Percentiles rank a stretch among this genome's conserved stretches.
These are phyloP conservation scores for Conringia planisiliqua DNA, from an alignment of 345 rosid species.

Conservation along the genomic window DNA sequence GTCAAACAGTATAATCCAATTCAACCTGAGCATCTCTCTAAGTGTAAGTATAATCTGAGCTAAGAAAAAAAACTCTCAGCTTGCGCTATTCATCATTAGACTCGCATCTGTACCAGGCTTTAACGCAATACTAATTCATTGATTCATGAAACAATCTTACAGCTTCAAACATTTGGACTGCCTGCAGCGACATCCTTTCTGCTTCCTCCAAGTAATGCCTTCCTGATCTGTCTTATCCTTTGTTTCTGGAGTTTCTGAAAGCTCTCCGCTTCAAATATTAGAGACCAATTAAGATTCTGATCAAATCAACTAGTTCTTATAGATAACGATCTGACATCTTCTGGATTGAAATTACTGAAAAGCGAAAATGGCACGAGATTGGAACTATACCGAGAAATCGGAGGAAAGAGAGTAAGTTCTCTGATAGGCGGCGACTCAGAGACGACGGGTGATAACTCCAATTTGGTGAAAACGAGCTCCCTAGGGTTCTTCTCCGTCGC, in stretches of 20 bases:
- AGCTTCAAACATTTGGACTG: conserved; percentile 51
- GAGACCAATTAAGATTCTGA: neutral
- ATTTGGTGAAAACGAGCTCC: conserved; percentile 45
- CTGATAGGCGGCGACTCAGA: conserved; percentile 6
- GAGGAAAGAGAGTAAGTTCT: conserved; percentile 20
- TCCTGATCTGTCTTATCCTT: conserved; percentile 11
- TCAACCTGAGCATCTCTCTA: neutral
- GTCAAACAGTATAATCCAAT: neutral
- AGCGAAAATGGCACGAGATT: neutral
- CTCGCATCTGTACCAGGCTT: neutral
- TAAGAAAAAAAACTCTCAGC: neutral
- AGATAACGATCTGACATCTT: neutral
- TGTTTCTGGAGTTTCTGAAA: conserved; percentile 27
- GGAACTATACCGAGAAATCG: conserved; percentile 4
- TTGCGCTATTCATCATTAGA: neutral
- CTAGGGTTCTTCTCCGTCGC: conserved; percentile 32
- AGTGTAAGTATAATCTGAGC: neutral
- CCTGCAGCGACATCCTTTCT: conserved; percentile 50
- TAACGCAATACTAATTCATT: neutral
- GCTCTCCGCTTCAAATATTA: conserved; percentile 31
- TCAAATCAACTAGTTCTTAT: neutral
- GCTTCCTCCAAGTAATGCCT: conserved; percentile 24
- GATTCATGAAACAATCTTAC: conserved; percentile 36
- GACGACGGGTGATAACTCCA: conserved; percentile 33
- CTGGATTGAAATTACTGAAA: conserved; percentile 9